phyloP scores from a whole-genome alignment of 2,329 filamentous ascomycete genomes.

The Parafenestella ontariensis region DNA sequence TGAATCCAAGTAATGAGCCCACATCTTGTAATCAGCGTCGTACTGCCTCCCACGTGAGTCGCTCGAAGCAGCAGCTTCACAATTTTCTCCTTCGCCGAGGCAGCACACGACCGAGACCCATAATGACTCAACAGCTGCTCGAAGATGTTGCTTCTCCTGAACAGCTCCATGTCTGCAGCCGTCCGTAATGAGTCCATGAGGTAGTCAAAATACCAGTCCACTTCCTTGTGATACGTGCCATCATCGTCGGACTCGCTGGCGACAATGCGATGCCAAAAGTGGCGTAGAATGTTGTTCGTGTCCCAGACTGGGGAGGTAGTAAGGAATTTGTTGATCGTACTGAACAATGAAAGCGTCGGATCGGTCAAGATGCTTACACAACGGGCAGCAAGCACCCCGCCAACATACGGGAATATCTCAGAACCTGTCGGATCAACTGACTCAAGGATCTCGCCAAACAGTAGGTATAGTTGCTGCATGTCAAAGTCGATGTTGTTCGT shows the following conservation, averaged over 20 bases:
- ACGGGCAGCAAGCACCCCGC: slow-evolving; percentile 76
- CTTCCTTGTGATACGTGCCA: slow-evolving; percentile 71
- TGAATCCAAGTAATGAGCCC: slow-evolving; percentile 79
- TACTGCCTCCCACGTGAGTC: slow-evolving; percentile 74
- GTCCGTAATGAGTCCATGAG: slow-evolving; percentile 72
- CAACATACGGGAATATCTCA: slow-evolving; percentile 70
- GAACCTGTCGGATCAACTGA: slow-evolving; percentile 57
- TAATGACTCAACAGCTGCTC: slow-evolving; percentile 77
- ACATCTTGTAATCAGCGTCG: slow-evolving; percentile 79
- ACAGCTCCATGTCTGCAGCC: slow-evolving; percentile 65
- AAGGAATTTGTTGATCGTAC: slow-evolving; percentile 85
- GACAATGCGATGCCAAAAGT: slow-evolving; percentile 73
- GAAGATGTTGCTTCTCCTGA: slow-evolving; percentile 69
- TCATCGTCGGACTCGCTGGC: slow-evolving; percentile 78
- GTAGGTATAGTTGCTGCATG: slow-evolving; percentile 77
- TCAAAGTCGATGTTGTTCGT: slow-evolving; percentile 63
- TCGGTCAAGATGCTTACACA: slow-evolving; percentile 74
- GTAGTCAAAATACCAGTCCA: slow-evolving; percentile 76
- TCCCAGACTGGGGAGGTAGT: slow-evolving; percentile 80
- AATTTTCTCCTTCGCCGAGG: slow-evolving; percentile 68
- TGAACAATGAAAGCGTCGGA: slow-evolving; percentile 82
- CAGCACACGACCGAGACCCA: slow-evolving; percentile 68
- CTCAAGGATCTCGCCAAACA: slow-evolving; percentile 81
- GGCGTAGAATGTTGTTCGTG: slow-evolving; percentile 60
- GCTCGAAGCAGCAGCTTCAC: slow-evolving; percentile 69